phyloP scores from a whole-genome alignment of 2,329 filamentous ascomycete species.

The Lasiodiplodia citricola region DNA sequence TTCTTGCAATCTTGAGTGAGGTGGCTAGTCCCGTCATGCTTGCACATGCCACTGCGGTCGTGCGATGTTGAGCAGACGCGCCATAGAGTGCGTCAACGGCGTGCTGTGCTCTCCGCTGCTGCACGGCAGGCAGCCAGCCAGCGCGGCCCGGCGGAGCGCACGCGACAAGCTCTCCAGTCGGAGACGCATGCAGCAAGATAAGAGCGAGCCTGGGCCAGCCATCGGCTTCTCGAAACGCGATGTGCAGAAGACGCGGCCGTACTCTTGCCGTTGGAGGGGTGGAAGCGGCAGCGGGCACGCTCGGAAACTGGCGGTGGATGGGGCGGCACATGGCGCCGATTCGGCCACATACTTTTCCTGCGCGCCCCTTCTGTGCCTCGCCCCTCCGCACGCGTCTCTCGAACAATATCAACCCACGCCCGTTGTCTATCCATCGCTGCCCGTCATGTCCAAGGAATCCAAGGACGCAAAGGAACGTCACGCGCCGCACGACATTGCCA shows the following conservation, averaged over 20 bases:
- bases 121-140: neutral
- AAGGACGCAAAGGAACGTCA: constrained; percentile 25
- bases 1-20: neutral
- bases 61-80: neutral
- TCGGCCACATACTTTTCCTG: neutral
- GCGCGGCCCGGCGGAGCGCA: neutral
- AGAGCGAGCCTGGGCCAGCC: neutral
- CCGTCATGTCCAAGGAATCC: constrained; percentile 21
- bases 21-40: neutral
- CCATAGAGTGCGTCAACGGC: constrained; percentile 1
- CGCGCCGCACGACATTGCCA: constrained; percentile 27
- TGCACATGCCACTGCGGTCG: neutral
- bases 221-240: neutral
- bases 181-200: neutral
- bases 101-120: neutral
- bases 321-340: neutral
- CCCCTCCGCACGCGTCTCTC: constrained; percentile 13
- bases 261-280: neutral
- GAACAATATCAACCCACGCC: constrained; percentile 22
- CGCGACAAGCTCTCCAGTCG: neutral
- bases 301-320: constrained; percentile 1
- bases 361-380: constrained; percentile 3
- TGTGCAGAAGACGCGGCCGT: constrained; percentile 6
- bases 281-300: neutral
- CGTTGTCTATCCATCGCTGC: neutral